Percentiles rank a stretch among this genome's conserved stretches.
phyloP scores from a whole-genome alignment of 208 protist species.

The Lotmaria passim region DNA sequence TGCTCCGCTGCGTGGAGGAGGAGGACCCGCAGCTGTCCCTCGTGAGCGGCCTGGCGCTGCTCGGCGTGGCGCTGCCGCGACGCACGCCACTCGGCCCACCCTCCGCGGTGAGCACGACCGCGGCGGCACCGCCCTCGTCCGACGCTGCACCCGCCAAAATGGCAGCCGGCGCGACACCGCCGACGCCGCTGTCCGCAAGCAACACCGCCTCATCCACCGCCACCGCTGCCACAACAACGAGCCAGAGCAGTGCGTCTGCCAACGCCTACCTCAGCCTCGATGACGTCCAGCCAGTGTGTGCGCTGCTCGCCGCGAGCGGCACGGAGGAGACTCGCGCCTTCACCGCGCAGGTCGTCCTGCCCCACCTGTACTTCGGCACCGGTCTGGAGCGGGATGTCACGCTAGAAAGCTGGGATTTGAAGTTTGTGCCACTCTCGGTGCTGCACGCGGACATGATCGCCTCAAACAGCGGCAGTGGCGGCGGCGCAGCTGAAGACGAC shows the following conservation, averaged over 20 bases:
- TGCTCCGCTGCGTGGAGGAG: conserved; percentile 80
- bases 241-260: background rate
- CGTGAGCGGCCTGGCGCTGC: conserved; percentile 54
- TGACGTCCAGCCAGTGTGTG: conserved; percentile 50
- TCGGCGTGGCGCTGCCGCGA: conserved; percentile 50
- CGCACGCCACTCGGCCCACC: conserved; percentile 5
- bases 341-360: conserved; percentile 69
- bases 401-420: conserved; percentile 57
- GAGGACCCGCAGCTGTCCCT: conserved; percentile 72
- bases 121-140: no score
- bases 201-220: background rate
- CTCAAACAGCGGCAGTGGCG: conserved; percentile 15
- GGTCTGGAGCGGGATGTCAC: conserved; percentile 48
- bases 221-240: background rate
- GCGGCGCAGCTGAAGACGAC: conserved; percentile 17
- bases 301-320: conserved; percentile 47
- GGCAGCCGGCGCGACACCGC: background rate
- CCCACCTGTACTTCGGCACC: conserved; percentile 72
- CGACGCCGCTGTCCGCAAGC: background rate
- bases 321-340: conserved; percentile 58
- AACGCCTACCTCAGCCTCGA: conserved; percentile 39
- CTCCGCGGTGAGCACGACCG: background rate
- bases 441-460: conserved; percentile 31
- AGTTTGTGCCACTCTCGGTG: conserved; percentile 45
- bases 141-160: background rate